Conservation (phyloP, 768 basidiomycete genomes). For the Tubosaeta brunneosetosa region DNA sequence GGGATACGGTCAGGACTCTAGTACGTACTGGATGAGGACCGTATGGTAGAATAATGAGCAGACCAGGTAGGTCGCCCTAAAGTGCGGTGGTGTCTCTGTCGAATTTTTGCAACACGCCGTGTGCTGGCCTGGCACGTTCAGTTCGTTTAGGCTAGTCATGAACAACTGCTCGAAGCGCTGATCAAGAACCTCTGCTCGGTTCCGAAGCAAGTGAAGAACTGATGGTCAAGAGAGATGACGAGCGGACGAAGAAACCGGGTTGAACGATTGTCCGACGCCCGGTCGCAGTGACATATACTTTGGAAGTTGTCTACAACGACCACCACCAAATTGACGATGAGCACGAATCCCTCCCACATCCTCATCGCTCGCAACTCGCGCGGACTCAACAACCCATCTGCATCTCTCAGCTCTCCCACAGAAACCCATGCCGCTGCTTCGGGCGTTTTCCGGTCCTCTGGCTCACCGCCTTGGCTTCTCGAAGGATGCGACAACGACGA, state of each 20-base stretch:
- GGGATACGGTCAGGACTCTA: too few species aligned
- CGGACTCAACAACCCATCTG: slow-evolving; percentile 69
- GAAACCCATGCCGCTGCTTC: slow-evolving; percentile 86
- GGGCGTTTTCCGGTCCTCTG: slow-evolving; percentile 77
- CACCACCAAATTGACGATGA: slow-evolving; percentile 7
- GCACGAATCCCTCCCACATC: slow-evolving; percentile 72
- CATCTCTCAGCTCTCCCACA: slow-evolving; percentile 77
- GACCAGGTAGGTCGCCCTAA: too few species aligned
- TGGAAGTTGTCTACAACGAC: not conserved
- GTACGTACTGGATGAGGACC: too few species aligned
- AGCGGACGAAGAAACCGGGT: not conserved
- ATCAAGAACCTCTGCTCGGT: not conserved
- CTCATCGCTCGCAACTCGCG: slow-evolving; percentile 85
- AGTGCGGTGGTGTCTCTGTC: too few species aligned
- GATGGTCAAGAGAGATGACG: too few species aligned
- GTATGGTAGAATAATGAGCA: too few species aligned
- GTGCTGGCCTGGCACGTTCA: too few species aligned
- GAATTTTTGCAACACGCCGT: too few species aligned
- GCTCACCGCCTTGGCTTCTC: slow-evolving; percentile 74
- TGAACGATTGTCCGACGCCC: not conserved
- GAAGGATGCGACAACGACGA: slow-evolving; percentile 73
- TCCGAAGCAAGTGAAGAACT: not conserved
- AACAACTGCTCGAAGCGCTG: not conserved
- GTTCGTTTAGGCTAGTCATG: too few species aligned
- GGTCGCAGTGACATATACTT: not conserved